phyloP scores from a whole-genome alignment of 1,284 basidiomycete species.

The Cryptococcus sp. region DNA sequence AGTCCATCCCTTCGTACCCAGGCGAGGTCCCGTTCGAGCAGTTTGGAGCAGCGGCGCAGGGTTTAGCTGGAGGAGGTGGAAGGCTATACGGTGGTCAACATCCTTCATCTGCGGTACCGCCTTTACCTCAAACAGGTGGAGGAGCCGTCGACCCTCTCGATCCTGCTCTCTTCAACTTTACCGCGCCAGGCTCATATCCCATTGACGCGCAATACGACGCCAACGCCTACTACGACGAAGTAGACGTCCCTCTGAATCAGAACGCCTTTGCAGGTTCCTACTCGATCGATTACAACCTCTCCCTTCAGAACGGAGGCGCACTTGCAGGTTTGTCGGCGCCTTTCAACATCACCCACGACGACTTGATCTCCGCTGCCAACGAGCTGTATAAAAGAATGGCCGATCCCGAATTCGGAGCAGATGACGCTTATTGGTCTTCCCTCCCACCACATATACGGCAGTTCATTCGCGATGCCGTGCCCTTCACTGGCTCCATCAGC shows the following conservation, averaged over 20 bases:
- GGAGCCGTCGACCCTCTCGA: constrained; percentile 6
- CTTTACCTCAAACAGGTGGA: neutral
- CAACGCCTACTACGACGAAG: constrained; percentile 34
- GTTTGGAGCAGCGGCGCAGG: neutral
- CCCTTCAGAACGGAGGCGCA: constrained; percentile 32
- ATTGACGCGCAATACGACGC: constrained; percentile 35
- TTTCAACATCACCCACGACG: constrained; percentile 51
- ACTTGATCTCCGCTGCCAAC: constrained; percentile 53
- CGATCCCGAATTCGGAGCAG: constrained; percentile 54
- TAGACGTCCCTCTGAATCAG: constrained; percentile 18
- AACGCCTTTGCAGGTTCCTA: constrained; percentile 24
- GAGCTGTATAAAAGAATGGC: constrained; percentile 54
- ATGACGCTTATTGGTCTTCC: constrained; percentile 63
- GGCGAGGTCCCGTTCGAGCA: constrained; percentile 1
- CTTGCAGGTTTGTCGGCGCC: constrained; percentile 34
- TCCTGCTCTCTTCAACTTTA: constrained; percentile 26
- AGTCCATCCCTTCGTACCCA: constrained; percentile 12
- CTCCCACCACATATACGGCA: constrained; percentile 60
- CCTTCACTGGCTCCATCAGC: constrained; percentile 46
- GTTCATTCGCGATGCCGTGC: constrained; percentile 61
- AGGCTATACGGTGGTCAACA: too few species aligned
- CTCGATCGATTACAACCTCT: constrained; percentile 34
- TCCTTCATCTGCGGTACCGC: too few species aligned
- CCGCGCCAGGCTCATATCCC: constrained; percentile 29
- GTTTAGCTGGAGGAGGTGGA: too few species aligned